Base-by-base conservation (phyloP, 1,139 yeast genomes). In the Kodamaea arcana region DNA sequence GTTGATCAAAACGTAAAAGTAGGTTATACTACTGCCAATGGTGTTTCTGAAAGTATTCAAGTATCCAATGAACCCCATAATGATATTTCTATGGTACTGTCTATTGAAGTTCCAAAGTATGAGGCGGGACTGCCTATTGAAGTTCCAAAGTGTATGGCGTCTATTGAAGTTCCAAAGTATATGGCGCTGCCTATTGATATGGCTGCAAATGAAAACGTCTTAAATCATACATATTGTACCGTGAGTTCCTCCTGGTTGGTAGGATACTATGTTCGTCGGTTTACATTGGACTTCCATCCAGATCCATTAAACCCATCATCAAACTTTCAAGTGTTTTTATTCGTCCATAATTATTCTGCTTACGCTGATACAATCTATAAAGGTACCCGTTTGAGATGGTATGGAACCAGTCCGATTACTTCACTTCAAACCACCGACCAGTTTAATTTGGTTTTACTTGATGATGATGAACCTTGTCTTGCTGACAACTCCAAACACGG, bases 321-420 rank as follows among this genome's bases (percentile, higher is more conserved):
- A 22, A 33, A 32, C 12, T 37, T 32, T 24, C 30, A 30, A 14
- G 27, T 40, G 9, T 39, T 41, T n/a, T 28, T 45, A 28, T 37
- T 45, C 21, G 32, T 33, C 7, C 41, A 41, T 34, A 40, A 42
- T 34, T 30, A 39, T 18, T 35, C 37, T 4, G 29, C 37, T 5
- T 45, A 33, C 29, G 39, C 48, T 4, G 48, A 45, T 30, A 34
- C 42, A 4, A 16, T 36, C n/a, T 45, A 41, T 42, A 42, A 42
- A 20, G 37, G 39, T 4, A 41, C 37, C 10, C 30, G 34, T 24
- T 16, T 44, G 12, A 26, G 48, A 15, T 44, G 46, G 42, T 27
- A 34, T 17, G 45, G 45, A 13, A 37, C 40, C 9, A 22, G 42
- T 6, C 35, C 46, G 4, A 29, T 34, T 11, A 30, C 14, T 16